Evolutionary conservation across 2,329 filamentous ascomycete species (phyloP).

Genomic region (Beauveria caledonica): DNA sequence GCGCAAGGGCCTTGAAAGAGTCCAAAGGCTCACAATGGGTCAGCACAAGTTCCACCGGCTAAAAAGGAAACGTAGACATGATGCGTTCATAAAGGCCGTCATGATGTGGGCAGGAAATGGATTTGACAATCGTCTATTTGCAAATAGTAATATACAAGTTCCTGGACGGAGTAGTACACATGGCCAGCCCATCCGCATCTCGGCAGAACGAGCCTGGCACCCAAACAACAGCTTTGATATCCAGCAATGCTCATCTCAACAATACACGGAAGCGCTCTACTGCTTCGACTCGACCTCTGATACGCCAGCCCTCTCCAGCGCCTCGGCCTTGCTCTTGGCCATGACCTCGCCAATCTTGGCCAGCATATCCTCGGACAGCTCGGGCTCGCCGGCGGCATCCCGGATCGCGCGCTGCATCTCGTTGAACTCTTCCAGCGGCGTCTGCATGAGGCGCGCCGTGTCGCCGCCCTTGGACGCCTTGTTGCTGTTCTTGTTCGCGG

Average conservation of each 20-base stretch:
- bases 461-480: conserved; percentile 26
- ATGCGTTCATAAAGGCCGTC: too few species aligned
- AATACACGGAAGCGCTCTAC: not conserved
- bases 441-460: conserved; percentile 35
- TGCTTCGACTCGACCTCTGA: conserved; percentile 21
- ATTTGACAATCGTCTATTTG: conserved; percentile 10
- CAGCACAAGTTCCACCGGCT: too few species aligned
- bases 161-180: conserved; percentile 3
- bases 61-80: too few species aligned
- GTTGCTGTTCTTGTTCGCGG: conserved; percentile 31
- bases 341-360: conserved; percentile 55
- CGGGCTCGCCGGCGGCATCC: conserved; percentile 45
- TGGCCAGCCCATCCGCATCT: not conserved
- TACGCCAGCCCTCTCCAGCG: conserved; percentile 30
- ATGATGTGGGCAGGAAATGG: not conserved
- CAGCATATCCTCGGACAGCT: conserved; percentile 50
- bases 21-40: too few species aligned
- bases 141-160: conserved; percentile 11
- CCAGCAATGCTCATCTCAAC: not conserved
- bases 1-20: too few species aligned
- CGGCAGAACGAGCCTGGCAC: not conserved
- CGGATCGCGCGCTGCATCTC: conserved; percentile 43
- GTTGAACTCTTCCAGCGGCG: conserved; percentile 53
- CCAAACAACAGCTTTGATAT: not conserved
- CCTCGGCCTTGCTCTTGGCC: conserved; percentile 40